Base-by-base conservation (phyloP, 129 eudicot genomes). In the Lonicera japonica region DNA sequence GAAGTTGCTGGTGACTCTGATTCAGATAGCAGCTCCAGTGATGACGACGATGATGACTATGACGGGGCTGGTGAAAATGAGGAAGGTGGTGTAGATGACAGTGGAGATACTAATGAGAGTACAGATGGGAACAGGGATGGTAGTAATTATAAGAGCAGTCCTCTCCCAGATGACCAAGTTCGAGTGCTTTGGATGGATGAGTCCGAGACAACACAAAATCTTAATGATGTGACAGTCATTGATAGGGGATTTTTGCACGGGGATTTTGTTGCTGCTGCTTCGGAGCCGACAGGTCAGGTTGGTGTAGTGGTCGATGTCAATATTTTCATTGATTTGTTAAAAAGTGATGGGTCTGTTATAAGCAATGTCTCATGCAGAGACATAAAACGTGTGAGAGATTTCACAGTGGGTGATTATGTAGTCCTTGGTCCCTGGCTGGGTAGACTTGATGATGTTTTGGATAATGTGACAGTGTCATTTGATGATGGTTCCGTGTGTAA, bases 401-500 rank as follows among this genome's bases (percentile, higher is more conserved):
- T 94, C 64, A 74, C 86, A 21, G 85, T 83, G 56, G 95, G 96
- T 70, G 99, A 94, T 79, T 84, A 85, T 79, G 92, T 94, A 43
- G 85, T 88, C 60, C 70, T 72, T 66, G 99, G 95, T 47, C 89
- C 96, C 19, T 94, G 99, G 99, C 66, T 94, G 11, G 99, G 99
- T 64, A 84, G 99, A 77, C 76, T 94, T 21, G 95, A 94, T 67
- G 99, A 88, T 56, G 83, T 94, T 57, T 80, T 85, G 45, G 99
- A 88, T 77, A 83, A 94, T 75, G 96, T 94, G 45, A 88, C 96
- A 16, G 90, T 94, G 36, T 66, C 74, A 74, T 82, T 94, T 68
- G 96, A 83, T 77, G 99, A 94, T 64, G 99, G 95, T 57, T 94
- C 99, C 50, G 84, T 83, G 21, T 88, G 99, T 72, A 94, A 86